phyloP scores from a whole-genome alignment of 441 rosid species.

The Breynia disticha region DNA sequence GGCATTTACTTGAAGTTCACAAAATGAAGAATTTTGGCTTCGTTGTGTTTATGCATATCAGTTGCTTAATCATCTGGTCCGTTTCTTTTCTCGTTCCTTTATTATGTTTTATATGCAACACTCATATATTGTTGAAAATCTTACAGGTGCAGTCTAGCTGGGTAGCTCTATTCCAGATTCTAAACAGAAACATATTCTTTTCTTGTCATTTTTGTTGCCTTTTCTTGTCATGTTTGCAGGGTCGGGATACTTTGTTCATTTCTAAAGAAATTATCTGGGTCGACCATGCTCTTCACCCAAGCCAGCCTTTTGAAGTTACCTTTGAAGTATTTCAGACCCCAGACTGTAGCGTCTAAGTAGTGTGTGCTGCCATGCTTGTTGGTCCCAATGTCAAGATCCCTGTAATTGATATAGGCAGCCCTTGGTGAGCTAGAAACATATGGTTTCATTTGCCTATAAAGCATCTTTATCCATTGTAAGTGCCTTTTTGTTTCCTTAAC shows the following conservation, averaged over 20 bases:
- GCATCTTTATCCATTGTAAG: conserved; percentile 25
- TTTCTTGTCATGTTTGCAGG: conserved; percentile 6
- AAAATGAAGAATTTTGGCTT: neutral
- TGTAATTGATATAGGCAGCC: conserved; percentile 48
- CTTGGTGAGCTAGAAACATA: conserved; percentile 57
- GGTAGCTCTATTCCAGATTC: no score
- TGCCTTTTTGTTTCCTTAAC: conserved; percentile 14
- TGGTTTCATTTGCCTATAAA: conserved; percentile 37
- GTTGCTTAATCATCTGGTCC: neutral
- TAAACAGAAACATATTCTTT: no score
- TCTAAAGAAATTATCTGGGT: conserved; percentile 53
- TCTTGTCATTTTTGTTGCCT: no score
- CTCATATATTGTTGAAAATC: no score
- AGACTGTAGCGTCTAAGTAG: conserved; percentile 15
- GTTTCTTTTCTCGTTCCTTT: neutral
- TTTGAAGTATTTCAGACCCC: conserved; percentile 43
- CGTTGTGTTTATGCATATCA: neutral
- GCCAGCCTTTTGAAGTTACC: conserved; percentile 48
- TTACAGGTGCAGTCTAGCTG: no score
- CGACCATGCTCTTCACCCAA: conserved; percentile 44
- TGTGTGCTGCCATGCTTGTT: conserved; percentile 23
- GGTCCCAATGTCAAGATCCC: conserved; percentile 56
- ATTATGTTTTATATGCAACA: no score
- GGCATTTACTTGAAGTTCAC: no score
- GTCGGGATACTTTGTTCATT: conserved; percentile 64